Conservation (phyloP, 805 yeast species). For the Metschnikowia picachoensis region DNA sequence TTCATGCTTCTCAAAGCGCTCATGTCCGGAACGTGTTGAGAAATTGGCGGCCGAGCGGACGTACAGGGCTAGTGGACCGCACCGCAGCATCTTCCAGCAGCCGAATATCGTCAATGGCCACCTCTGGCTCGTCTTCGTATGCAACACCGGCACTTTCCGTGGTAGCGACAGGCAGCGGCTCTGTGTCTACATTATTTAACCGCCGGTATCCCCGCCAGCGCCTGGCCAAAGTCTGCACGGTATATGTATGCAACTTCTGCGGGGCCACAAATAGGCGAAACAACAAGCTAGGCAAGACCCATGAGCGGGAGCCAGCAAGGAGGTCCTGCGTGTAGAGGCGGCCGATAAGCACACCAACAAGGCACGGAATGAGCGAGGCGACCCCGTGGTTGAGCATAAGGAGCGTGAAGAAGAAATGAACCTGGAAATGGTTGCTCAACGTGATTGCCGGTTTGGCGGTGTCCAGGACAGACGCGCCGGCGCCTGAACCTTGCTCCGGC, state of each 20-base stretch:
- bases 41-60: constrained; percentile 59
- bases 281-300: constrained; percentile 29
- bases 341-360: constrained; percentile 43
- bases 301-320: constrained; percentile 37
- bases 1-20: constrained; percentile 20
- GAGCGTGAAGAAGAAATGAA: constrained; percentile 34
- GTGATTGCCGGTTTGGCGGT: constrained; percentile 6
- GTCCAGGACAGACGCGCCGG: too few relatives aligned
- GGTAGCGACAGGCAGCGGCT: constrained; percentile 4
- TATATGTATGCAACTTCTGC: constrained; percentile 9
- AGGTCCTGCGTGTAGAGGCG: constrained; percentile 40
- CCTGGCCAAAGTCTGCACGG: constrained; percentile 1
- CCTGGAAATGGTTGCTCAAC: constrained; percentile 37
- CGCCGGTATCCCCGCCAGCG: constrained; percentile 13
- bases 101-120: constrained; percentile 19
- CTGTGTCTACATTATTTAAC: constrained; percentile 3
- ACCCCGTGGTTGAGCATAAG: constrained; percentile 44
- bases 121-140: constrained; percentile 23
- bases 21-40: constrained; percentile 54
- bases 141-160: background rate
- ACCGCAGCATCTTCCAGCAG: constrained; percentile 9
- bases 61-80: constrained; percentile 56
- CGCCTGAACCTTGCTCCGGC: too few relatives aligned
- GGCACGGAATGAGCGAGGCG: constrained; percentile 33
- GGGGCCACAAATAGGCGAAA: constrained; percentile 31